Evolutionary conservation across 2,329 filamentous ascomycete species (phyloP).

Genomic region (Allantophomopsis cytisporea): DNA sequence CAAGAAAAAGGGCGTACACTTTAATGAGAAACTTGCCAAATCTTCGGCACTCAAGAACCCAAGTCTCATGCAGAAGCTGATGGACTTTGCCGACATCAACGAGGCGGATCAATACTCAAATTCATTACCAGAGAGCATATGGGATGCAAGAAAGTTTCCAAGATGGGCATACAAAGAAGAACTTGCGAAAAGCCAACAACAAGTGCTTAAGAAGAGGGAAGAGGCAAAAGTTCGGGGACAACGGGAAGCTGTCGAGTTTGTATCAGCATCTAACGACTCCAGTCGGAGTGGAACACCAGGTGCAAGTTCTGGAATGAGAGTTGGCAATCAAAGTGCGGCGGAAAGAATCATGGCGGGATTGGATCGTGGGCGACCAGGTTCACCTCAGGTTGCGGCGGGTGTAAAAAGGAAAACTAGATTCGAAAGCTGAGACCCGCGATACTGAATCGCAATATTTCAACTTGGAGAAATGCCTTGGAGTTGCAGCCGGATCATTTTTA

Average conservation of each 20-base stretch:
- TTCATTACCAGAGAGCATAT: constrained; percentile 38
- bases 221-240: constrained; percentile 16
- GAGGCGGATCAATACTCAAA: constrained; percentile 51
- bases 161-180: constrained; percentile 35
- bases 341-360: constrained; percentile 19
- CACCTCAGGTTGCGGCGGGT: constrained; percentile 14
- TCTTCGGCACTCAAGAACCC: constrained; percentile 60
- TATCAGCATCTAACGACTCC: constrained; percentile 10
- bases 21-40: constrained; percentile 59
- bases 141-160: constrained; percentile 43
- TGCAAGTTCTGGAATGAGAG: constrained; percentile 4
- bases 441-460: too few species aligned
- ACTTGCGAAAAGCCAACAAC: constrained; percentile 31
- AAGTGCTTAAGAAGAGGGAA: constrained; percentile 15
- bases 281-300: constrained; percentile 12
- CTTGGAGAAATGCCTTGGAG: too few species aligned
- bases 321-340: constrained; percentile 15
- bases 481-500: too few species aligned
- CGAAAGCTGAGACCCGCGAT: constrained; percentile 13
- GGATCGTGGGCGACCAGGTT: constrained; percentile 16
- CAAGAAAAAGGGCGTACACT: constrained; percentile 67
- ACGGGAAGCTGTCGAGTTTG: constrained; percentile 17
- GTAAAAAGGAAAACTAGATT: constrained; percentile 19
- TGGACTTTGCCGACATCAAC: constrained; percentile 50
- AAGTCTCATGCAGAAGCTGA: constrained; percentile 55